Conservation (phyloP, 106 monocot species). For the Dioscorea zingiberensis region DNA sequence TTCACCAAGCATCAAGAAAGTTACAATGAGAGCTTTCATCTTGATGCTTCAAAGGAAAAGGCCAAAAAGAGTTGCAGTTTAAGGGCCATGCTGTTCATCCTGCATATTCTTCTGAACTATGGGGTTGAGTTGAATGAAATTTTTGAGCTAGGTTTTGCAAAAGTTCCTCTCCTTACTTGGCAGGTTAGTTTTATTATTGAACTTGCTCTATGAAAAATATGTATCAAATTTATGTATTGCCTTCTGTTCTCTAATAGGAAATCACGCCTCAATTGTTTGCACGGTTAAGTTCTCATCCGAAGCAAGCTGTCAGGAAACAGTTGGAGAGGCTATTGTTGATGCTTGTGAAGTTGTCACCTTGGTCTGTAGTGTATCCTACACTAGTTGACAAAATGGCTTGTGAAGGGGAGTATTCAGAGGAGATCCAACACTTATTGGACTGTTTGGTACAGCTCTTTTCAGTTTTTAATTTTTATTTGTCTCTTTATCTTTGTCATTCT, state of each 20-base stretch:
- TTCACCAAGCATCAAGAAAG: constrained; percentile 37
- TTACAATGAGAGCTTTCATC: constrained; percentile 7
- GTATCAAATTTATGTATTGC: neutral
- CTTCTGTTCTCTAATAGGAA: constrained; percentile 46
- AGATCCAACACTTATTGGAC: constrained; percentile 64
- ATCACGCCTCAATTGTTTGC: constrained; percentile 93
- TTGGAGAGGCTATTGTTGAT: constrained; percentile 73
- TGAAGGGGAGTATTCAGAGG: constrained; percentile 66
- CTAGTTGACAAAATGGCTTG: constrained; percentile 79
- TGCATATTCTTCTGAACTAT: constrained; percentile 82
- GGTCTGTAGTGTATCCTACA: constrained; percentile 85
- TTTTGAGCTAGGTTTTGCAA: constrained; percentile 56
- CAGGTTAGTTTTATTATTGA: constrained; percentile 49
- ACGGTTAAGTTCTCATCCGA: constrained; percentile 85
- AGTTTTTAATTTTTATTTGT: neutral
- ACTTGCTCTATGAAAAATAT: neutral
- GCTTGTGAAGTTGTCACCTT: constrained; percentile 78
- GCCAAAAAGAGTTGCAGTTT: constrained; percentile 39
- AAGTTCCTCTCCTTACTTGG: constrained; percentile 75
- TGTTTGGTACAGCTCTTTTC: constrained; percentile 50
- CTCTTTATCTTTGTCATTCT: too few relatives aligned
- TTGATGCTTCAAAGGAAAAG: constrained; percentile 41
- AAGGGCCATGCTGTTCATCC: constrained; percentile 62
- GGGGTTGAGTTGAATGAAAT: constrained; percentile 73
- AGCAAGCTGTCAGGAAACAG: constrained; percentile 61